Evolutionary conservation across 306 rosid genomes (phyloP), one percentile per base, ranked within the genome.

Genomic region (Betula pendula): DNA sequence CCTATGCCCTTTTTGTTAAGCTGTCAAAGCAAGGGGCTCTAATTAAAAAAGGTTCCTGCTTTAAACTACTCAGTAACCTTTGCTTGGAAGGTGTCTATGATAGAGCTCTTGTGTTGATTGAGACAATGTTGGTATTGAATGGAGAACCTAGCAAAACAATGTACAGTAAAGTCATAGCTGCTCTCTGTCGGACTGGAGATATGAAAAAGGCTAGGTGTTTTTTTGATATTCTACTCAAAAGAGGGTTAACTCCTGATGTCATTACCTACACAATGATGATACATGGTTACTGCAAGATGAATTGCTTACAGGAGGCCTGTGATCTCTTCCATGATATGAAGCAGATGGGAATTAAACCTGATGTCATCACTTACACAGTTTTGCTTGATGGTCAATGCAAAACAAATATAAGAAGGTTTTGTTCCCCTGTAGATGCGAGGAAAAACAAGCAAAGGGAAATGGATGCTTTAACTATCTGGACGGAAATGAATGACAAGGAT

Each of bases 201-300:
- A 76, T 90, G 87, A 52, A 73, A 83, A 51, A 2, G 48, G 97
- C 94, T 19, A 86, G 31, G 50, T 20, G 72, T 75, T 48, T 86
- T 71, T 89, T 92, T 81, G 78, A 90, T 69, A 15, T 50, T 84
- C 82, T 83, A 33, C 70, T 86, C 22, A 74, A 55, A 74, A 80
- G 66, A 71, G 92, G 88, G 53, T 74, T 81, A 48, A 78, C 73
- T 43, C 98, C 90, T 44, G 87, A 90, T 89, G 89, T 81, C 81
- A 80, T 88, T 76, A 79, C 84, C 58, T 92, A 94, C 86, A 90
- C 98, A 6, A 55, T 84, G 72, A 85, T 94, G 97, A 94, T 94
- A 58, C 77, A 87, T 65, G 76, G 86, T 87, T 94, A 82, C 79
- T 94, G 94, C 82, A 84, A 74, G 83, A 65, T 48, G 72, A 83